Evolutionary conservation across 2,329 filamentous ascomycete genomes (phyloP), one percentile per base, ranked within the genome.

Genomic region (Aspergillus sp.): DNA sequence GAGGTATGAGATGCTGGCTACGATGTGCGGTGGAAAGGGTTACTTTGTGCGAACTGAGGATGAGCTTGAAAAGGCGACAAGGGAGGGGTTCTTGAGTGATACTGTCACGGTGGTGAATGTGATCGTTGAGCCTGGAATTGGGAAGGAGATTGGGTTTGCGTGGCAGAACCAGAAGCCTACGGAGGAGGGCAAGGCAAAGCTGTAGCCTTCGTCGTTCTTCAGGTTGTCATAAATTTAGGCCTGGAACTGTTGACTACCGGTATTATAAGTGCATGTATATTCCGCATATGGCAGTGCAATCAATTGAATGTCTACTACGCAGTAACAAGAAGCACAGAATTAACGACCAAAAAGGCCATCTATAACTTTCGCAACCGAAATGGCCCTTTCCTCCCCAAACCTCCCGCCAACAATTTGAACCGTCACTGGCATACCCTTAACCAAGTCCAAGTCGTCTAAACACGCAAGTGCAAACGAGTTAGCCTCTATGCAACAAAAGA

Each of bases 31-130:
- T 7, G 83, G 82, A 2, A 75, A 77, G 52, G 83, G 83, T 3
- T 82, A 75, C 62, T 73, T 82, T 55, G 82, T 81, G 2, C 71
- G 79, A 41, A 82, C 77, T 14, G 76, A 81, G n/a, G 74, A 80
- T 46, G 82, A 84, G 64, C 67, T 86, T 58, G 74, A 73, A 58
- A 70, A 65, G 52, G 82, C 82, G n/a, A 81, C 81, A 7, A 70
- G 77, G 56, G 75, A 78, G 54, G 83, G 82, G 0, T 85, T 80
- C 62, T 67, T 73, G 57, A 75, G 64, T 14, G 68, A 69, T 33
- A 77, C 75, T 12, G 80, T 82, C 0, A 80, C 79, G 1, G 73
- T 85, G 8, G 75, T 85, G 1, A 85, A 85, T 73, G 75, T 85
- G 2, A 76, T 84, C 44, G 80, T 85, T 58, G 81, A 84, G 64